Base-by-base conservation (phyloP, 2,329 filamentous ascomycete genomes). In the Aspergillus texensis region DNA sequence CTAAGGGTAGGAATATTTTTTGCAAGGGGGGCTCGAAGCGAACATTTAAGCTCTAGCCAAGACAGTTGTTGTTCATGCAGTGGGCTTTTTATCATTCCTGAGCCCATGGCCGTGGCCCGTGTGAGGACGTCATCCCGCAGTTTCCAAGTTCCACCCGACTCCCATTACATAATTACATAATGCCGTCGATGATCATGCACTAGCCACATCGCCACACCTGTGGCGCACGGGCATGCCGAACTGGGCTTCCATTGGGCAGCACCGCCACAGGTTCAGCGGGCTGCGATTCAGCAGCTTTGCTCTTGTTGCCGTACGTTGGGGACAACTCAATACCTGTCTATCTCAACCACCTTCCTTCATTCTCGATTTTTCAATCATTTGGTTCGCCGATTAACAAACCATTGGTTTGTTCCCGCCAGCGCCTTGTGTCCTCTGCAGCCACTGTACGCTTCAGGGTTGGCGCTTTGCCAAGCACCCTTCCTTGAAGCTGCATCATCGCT, bases 401-500 rank as follows among this genome's bases (percentile, higher is more conserved):
- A 61, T 57, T 56, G 58, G 53, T 54, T 62, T 58, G 50, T 43
- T 46, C 30, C 39, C 45, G 43, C 58, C 39, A 41, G 34, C 54
- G 48, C 56, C 50, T 54, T 36, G 41, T 57, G 57, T 56, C 34
- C 28, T 43, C 30, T 48, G 45, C 60, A 41, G 56, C 62, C 36
- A 61, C 57, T 41, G 56, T 68, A 64, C 66, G 66, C 67, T 69
- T 68, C 66, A 70, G 68, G 70, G 65, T 63, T 71, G 68, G 70
- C 63, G 67, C 65, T 66, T 65, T 65, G 67, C 68, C 68, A 69
- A 68, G 67, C 65, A 70, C 65, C 68, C 67, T 70, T 66, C 68
- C 66, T 69, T 60, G 69, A 71, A 71, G 71, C 71, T 73, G 65
- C 66, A 66, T 64, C 64, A 61, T 62, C 61, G 63, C 63, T 70